Base-by-base conservation (phyloP, 306 rosid genomes). In the Ziziphus jujuba region DNA sequence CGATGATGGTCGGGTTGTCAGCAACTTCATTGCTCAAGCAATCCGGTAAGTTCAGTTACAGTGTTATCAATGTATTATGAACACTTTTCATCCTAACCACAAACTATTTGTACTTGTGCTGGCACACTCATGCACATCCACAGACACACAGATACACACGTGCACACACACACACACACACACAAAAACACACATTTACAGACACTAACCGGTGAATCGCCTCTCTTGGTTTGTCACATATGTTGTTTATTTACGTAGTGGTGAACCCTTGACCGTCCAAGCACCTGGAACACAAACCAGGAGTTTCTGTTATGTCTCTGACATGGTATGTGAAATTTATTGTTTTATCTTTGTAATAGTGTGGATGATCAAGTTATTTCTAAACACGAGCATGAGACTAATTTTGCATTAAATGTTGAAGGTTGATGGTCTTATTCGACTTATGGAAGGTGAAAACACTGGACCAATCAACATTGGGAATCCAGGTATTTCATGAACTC, bases 11-110 rank as follows among this genome's bases (percentile, higher is more conserved):
- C 98, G 98, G 63, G 98, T 93, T 22, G 98, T 93, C 55, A 93
- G 98, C 87, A 93, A 93, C 81, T 93, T 93, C 82, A 84, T 93
- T 36, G 98, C 98, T 43, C 98, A 93, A 84, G 96, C 97, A 10
- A 52, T 93, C 57, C 97, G 98, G 98, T 93, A 64, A 69, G 76
- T 66, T 24, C 36, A 22, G 35, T 56, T 36, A 57, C 58, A 63
- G 52, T 35, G 21, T 67, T 2, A 60, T 21, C 23, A 24, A 15
- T 23, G 36, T 8, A 54, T 34, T 20, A 4, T 44, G 5, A 2
- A 33, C 28, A 31, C 31, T 34, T 40, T 6, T 40, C 36, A 22
- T 59, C 22, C 24, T 0, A 21, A 21, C 52, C 25, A 6, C 13
- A 9, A 8, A 40, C 12, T 28, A 28, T 28, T 1, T 28, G 33